These are phyloP conservation scores for Mycena haematopus DNA, from an alignment of 768 basidiomycete genomes.

Conservation along the genomic window DNA sequence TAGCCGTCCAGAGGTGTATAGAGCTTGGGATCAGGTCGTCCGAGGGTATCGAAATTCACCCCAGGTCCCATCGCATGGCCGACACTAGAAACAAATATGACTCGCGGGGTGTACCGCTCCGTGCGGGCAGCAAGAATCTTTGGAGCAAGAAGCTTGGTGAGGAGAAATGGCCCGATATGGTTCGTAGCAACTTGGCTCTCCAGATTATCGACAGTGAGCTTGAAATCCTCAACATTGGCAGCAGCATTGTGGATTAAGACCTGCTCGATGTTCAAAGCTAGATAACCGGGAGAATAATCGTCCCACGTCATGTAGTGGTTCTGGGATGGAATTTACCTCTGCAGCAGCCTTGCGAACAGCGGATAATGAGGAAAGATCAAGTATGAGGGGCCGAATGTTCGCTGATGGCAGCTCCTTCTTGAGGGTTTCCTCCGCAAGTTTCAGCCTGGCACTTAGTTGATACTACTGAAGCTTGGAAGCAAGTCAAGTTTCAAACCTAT, in stretches of 20 bases:
- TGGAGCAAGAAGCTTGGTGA: constrained; percentile 4
- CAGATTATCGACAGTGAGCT: constrained; percentile 13
- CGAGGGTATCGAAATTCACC: constrained; percentile 7
- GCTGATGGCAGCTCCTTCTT: constrained; percentile 1
- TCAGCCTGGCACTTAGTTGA: background rate
- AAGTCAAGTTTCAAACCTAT: background rate
- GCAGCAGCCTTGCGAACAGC: constrained; percentile 8
- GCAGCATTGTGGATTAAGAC: constrained; percentile 17
- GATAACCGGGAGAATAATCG: background rate
- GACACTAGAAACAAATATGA: constrained; percentile 6
- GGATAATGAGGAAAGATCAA: constrained; percentile 10
- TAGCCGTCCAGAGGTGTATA: background rate
- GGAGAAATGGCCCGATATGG: constrained; percentile 12
- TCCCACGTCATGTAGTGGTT: constrained; percentile 7
- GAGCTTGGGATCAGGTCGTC: background rate
- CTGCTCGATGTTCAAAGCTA: background rate
- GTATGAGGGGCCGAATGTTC: background rate
- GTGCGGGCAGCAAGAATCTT: constrained; percentile 4
- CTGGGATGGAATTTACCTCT: constrained; percentile 4
- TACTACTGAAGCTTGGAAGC: background rate
- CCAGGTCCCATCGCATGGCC: background rate
- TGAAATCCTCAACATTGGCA: constrained; percentile 4
- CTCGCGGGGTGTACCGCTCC: constrained; percentile 2
- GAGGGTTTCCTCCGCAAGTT: constrained; percentile 4
- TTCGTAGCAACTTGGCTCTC: constrained; percentile 8